Percentiles rank a stretch among this genome's conserved stretches.
phyloP scores from a whole-genome alignment of 768 basidiomycete genomes.

The Tricholoma matsutake region DNA sequence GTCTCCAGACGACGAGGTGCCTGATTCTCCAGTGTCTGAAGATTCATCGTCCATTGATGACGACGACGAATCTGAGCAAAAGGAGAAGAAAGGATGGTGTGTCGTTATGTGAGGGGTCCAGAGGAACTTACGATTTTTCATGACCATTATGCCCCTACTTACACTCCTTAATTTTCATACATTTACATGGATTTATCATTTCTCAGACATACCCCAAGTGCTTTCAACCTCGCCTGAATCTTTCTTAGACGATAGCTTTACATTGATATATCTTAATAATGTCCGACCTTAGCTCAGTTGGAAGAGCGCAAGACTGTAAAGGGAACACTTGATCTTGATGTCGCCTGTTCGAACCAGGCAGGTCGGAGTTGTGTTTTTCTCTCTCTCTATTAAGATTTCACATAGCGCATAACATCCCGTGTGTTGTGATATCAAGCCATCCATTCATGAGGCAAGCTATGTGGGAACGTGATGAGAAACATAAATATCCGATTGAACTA shows the following conservation, averaged over 20 bases:
- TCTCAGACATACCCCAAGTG: slow-evolving; percentile 4
- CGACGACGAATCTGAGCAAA: slow-evolving; percentile 18
- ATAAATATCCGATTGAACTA: too few species aligned
- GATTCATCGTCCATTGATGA: slow-evolving; percentile 14
- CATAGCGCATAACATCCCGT: too few species aligned
- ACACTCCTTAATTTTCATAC: slow-evolving; percentile 10
- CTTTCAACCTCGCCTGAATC: background rate
- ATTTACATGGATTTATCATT: slow-evolving; percentile 6
- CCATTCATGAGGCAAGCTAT: too few species aligned
- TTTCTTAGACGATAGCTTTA: background rate
- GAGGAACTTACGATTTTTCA: slow-evolving; percentile 13
- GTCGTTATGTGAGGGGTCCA: slow-evolving; percentile 33
- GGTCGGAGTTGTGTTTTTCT: background rate
- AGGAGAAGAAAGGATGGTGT: slow-evolving; percentile 37
- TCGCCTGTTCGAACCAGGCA: slow-evolving; percentile 4
- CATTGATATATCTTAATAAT: background rate
- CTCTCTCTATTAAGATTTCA: background rate
- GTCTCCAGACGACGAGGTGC: slow-evolving; percentile 21
- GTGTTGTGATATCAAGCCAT: too few species aligned
- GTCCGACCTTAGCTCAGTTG: slow-evolving; percentile 44
- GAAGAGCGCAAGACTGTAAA: slow-evolving; percentile 47
- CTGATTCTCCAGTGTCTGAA: slow-evolving; percentile 12
- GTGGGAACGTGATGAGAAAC: too few species aligned
- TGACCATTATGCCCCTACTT: slow-evolving; percentile 14
- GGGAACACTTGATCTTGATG: slow-evolving; percentile 20